Base-by-base conservation (phyloP, 2,329 filamentous ascomycete genomes). In the Fusarium equiseti region DNA sequence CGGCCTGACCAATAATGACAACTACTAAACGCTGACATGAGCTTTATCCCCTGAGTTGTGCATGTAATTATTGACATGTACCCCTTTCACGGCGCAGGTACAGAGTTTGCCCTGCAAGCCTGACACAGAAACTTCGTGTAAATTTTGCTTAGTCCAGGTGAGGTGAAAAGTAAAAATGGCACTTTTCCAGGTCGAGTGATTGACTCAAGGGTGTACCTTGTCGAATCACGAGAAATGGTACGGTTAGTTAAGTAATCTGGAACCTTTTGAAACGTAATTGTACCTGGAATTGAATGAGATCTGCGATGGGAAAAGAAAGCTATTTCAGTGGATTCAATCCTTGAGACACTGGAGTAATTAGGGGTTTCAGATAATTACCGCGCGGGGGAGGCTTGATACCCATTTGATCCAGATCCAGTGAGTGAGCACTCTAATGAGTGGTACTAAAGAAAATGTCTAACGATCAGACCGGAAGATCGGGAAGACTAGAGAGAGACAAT, bases 391-490 rank as follows among this genome's bases (percentile, higher is more conserved):
- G 15, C n/a, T 27, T 29, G 45, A 26, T n/a, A 27, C 42, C 20
- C 15, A 16, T 22, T 26, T 22, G 24, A n/a, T 16, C 48, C 29
- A 26, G 24, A n/a, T 16, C 48, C 29, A 26, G 22, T 27, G 18
- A 46, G 18, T 46, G 44, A 46, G 44, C 49, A 24, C 31, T 35
- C 20, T 51, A 26, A 26, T 38, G 35, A n/a, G 35, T 40, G 20
- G 49, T 51, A 20, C 22, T 38, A 20, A 8, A 26, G 49, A 38
- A 38, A 11, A 12, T n/a, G 35, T n/a, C 32, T 27, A 43, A 27
- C n/a, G 11, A 20, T 20, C 8, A 27, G 38, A 35, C 40, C 38
- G 56, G 63, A 42, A 49, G 55, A 67, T 66, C 55, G 63, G 63
- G 31, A 32, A 27, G 24, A 29, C 50, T 29, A 27, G 18, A 38